A percentile compares a stretch with the other conserved stretches of the same genome.
phyloP scores from a whole-genome alignment of 345 rosid genomes.

The Punica granatum region DNA sequence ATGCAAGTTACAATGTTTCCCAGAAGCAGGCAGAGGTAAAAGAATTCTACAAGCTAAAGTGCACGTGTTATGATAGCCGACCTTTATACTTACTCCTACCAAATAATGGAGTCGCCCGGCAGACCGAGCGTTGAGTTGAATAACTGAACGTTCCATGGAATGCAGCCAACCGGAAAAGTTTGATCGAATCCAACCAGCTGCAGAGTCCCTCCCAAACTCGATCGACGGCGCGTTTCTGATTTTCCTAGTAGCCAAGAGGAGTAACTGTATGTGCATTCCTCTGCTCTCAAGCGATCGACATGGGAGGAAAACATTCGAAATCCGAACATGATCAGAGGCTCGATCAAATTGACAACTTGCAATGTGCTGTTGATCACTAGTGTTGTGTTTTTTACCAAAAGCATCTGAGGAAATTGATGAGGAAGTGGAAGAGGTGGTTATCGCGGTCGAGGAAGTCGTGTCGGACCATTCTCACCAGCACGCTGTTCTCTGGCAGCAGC shows the following conservation, averaged over 20 bases:
- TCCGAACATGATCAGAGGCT: background rate
- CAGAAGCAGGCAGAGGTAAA: too few relatives aligned
- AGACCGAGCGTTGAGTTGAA: too few relatives aligned
- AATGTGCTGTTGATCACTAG: background rate
- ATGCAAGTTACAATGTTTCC: too few relatives aligned
- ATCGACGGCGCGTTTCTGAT: too few relatives aligned
- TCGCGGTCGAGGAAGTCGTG: constrained; percentile 28
- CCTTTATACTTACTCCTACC: too few relatives aligned
- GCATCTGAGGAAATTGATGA: constrained; percentile 44
- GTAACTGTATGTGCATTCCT: background rate
- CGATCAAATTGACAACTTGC: background rate
- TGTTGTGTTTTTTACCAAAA: constrained; percentile 24
- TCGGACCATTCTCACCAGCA: constrained; percentile 27
- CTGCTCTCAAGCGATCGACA: background rate
- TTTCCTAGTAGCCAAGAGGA: background rate
- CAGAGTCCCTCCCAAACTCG: too few relatives aligned
- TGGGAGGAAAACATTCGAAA: background rate
- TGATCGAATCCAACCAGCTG: too few relatives aligned
- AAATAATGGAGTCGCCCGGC: too few relatives aligned
- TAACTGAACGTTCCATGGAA: too few relatives aligned
- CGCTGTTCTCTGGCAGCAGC: constrained; percentile 32
- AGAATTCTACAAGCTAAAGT: too few relatives aligned
- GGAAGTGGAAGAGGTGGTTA: constrained; percentile 39
- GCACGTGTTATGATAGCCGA: too few relatives aligned
- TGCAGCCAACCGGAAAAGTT: too few relatives aligned